Conservation (phyloP, 768 basidiomycete genomes). For the Suillus weaverae region DNA sequence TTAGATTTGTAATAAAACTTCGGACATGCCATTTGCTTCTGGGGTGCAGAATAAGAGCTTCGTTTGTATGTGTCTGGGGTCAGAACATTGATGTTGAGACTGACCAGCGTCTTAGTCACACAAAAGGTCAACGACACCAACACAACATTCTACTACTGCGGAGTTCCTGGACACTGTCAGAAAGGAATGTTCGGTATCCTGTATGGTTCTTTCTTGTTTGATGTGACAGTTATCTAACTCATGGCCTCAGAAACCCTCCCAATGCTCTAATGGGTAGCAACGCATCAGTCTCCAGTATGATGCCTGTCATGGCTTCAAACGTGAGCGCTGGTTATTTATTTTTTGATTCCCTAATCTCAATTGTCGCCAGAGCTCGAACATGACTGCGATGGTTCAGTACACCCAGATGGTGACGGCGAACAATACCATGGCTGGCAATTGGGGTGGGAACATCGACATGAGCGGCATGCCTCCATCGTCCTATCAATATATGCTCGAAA, state of each 20-base stretch:
- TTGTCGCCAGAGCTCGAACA: conserved; percentile 46
- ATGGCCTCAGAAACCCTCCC: conserved; percentile 51
- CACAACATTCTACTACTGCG: conserved; percentile 77
- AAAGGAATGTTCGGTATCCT: conserved; percentile 88
- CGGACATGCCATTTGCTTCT: conserved; percentile 58
- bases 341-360: conserved; percentile 4
- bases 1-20: conserved; percentile 70
- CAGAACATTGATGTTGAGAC: neutral
- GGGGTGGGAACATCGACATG: conserved; percentile 68
- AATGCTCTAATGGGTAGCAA: conserved; percentile 43
- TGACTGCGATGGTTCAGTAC: conserved; percentile 57
- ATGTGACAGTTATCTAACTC: conserved; percentile 6
- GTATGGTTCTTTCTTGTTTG: conserved; percentile 29
- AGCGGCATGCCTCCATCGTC: conserved; percentile 54
- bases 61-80: conserved; percentile 47
- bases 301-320: conserved; percentile 46
- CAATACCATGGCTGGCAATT: conserved; percentile 48
- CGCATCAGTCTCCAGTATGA: conserved; percentile 53
- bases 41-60: conserved; percentile 64
- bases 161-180: conserved; percentile 65
- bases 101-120: conserved; percentile 47
- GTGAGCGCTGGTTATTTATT: conserved; percentile 30
- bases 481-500: conserved; percentile 50
- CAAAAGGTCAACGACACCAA: conserved; percentile 73
- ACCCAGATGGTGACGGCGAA: conserved; percentile 46